phyloP scores from a whole-genome alignment of 2,329 filamentous ascomycete species.

The Ilyonectria destructans region DNA sequence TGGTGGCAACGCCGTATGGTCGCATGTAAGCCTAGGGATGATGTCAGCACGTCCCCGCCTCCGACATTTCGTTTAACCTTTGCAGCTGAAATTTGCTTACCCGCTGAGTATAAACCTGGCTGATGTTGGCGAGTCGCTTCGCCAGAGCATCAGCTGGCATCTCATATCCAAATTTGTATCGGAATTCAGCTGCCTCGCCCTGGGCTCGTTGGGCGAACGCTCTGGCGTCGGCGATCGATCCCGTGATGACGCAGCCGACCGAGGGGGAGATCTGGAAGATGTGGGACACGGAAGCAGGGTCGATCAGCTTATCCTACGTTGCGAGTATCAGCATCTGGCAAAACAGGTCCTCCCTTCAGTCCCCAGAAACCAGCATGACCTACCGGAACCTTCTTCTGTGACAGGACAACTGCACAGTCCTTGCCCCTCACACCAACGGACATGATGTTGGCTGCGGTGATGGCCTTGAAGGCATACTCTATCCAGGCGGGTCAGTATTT shows the following conservation, averaged over 20 bases:
- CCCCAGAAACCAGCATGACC: constrained; percentile 55
- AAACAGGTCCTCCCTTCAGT: background rate
- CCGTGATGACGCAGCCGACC: constrained; percentile 98
- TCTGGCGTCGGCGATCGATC: constrained; percentile 96
- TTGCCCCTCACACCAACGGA: constrained; percentile 96
- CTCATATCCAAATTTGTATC: constrained; percentile 99
- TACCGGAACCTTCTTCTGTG: constrained; percentile 99
- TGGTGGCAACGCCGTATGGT: constrained; percentile 95
- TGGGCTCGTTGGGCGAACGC: constrained; percentile 94
- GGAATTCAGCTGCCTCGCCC: constrained; percentile 96
- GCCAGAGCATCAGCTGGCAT: constrained; percentile 98
- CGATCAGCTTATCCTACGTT: constrained; percentile 95
- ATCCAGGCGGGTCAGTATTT: constrained; percentile 48
- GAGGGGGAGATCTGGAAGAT: constrained; percentile 97
- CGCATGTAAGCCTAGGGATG: constrained; percentile 88
- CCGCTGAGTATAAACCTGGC: constrained; percentile 98
- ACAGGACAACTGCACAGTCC: constrained; percentile 96
- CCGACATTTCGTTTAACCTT: constrained; percentile 14
- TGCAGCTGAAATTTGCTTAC: constrained; percentile 65
- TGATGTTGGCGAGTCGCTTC: constrained; percentile 98
- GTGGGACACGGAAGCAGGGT: constrained; percentile 96
- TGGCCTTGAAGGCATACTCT: constrained; percentile 99
- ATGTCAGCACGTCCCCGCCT: constrained; percentile 46
- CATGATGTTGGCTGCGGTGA: constrained; percentile 99
- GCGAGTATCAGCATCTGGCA: constrained; percentile 42